phyloP scores from a whole-genome alignment of 441 rosid genomes.

The Euphorbia schlechtendalii region DNA sequence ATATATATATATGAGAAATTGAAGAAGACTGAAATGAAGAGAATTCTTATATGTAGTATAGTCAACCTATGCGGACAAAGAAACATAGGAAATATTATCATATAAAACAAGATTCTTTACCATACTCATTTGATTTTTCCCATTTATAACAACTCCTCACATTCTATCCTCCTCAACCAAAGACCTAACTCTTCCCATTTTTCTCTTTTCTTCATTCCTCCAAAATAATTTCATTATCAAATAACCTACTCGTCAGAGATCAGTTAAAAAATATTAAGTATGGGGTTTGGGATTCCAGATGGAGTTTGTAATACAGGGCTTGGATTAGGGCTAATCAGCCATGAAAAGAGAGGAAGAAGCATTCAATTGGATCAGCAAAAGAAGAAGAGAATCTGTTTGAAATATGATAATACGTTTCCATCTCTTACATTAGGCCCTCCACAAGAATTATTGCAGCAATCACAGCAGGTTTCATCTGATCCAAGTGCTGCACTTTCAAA shows the following conservation, averaged over 20 bases:
- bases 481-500: slow-evolving; percentile 32
- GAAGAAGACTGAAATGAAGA: not conserved
- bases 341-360: slow-evolving; percentile 4
- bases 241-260: no score
- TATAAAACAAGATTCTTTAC: slow-evolving; percentile 21
- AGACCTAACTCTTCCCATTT: slow-evolving; percentile 11
- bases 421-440: slow-evolving; percentile 40
- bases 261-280: no score
- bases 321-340: slow-evolving; percentile 22
- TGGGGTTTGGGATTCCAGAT: slow-evolving; percentile 30
- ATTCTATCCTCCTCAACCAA: not conserved
- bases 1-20: no score
- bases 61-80: slow-evolving; percentile 26
- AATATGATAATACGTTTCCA: slow-evolving; percentile 30
- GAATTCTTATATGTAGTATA: not conserved
- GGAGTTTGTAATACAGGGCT: slow-evolving; percentile 32
- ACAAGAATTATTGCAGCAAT: slow-evolving; percentile 19
- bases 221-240: not conserved
- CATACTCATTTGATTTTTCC: slow-evolving; percentile 21
- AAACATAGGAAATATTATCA: slow-evolving; percentile 10
- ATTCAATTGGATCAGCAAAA: slow-evolving; percentile 17
- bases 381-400: slow-evolving; percentile 22
- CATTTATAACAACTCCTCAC: slow-evolving; percentile 20
- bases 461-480: slow-evolving; percentile 24
- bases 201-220: slow-evolving; percentile 8